Percentiles rank a stretch among this genome's conserved stretches.
Evolutionary conservation across 352 stramenopile species (phyloP).

Genomic region (Globisporangium abappressorium): DNA sequence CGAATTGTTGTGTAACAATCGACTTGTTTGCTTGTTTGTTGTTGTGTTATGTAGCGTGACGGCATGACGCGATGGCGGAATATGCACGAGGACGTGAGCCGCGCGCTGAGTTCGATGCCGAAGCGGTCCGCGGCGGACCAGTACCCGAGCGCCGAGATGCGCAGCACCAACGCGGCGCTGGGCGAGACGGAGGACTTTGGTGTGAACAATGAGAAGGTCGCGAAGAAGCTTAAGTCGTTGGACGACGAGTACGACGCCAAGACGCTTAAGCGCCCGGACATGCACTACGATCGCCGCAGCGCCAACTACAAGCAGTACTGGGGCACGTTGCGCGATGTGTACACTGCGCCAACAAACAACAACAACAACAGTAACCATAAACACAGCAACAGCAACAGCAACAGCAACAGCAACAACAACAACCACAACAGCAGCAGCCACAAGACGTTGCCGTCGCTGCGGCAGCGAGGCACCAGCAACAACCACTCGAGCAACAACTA

Average conservation of each 20-base stretch:
- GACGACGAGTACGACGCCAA: conserved; percentile 75
- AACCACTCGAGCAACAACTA: background rate
- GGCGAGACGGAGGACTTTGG: conserved; percentile 53
- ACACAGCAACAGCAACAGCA: conserved; percentile 12
- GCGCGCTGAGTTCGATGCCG: conserved; percentile 30
- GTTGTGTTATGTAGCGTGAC: conserved; percentile 17
- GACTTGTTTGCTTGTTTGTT: conserved; percentile 7
- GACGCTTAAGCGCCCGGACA: conserved; percentile 32
- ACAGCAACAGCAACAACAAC: conserved; percentile 2
- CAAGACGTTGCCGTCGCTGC: conserved; percentile 10
- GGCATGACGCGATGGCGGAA: conserved; percentile 50
- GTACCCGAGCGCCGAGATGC: conserved; percentile 9
- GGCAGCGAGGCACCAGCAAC: conserved; percentile 6
- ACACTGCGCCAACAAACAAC: conserved; percentile 28
- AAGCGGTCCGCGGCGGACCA: conserved; percentile 5
- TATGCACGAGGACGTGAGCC: conserved; percentile 75
- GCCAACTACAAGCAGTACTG: conserved; percentile 71
- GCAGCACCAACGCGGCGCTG: conserved; percentile 5
- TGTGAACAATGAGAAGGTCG: conserved; percentile 60
- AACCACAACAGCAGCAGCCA: conserved; percentile 1
- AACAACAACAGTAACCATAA: conserved; percentile 18
- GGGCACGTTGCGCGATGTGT: conserved; percentile 64
- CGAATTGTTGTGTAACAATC: background rate
- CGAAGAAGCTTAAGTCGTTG: conserved; percentile 69
- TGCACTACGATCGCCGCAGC: conserved; percentile 46